These are phyloP conservation scores for Globisporangium acanthophoron DNA, from an alignment of 352 stramenopile species.

Conservation along the genomic window DNA sequence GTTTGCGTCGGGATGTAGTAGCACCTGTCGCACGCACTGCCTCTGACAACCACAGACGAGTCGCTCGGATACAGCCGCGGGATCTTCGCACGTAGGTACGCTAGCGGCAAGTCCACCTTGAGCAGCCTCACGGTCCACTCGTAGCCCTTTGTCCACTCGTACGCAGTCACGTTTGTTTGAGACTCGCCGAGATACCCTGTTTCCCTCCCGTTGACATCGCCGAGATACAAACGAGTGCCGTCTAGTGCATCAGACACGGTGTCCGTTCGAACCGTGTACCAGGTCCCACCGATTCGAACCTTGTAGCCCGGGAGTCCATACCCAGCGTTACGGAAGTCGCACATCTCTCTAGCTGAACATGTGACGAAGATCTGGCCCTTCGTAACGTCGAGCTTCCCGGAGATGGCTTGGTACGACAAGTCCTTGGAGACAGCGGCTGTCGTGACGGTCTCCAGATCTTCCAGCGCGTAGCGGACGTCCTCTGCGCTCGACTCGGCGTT, in stretches of 20 bases:
- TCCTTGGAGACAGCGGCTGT: slow-evolving; percentile 48
- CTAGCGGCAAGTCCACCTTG: slow-evolving; percentile 26
- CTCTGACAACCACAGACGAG: slow-evolving; percentile 28
- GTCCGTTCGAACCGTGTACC: slow-evolving; percentile 64
- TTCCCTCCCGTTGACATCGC: slow-evolving; percentile 53
- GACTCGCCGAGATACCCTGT: slow-evolving; percentile 44
- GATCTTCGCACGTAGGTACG: slow-evolving; percentile 50
- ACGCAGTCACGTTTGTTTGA: slow-evolving; percentile 33
- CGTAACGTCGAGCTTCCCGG: slow-evolving; percentile 45
- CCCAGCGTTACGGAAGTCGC: slow-evolving; percentile 37
- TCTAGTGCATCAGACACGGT: slow-evolving; percentile 33
- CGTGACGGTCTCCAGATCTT: slow-evolving; percentile 49
- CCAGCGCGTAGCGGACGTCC: slow-evolving; percentile 61
- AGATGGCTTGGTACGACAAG: slow-evolving; percentile 33
- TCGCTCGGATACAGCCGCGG: slow-evolving; percentile 44
- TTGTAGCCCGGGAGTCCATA: slow-evolving; percentile 59
- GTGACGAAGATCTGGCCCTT: slow-evolving; percentile 59
- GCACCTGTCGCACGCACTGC: slow-evolving; percentile 49
- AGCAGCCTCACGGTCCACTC: slow-evolving; percentile 59
- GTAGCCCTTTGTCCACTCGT: slow-evolving; percentile 74
- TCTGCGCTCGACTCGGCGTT: slow-evolving; percentile 63
- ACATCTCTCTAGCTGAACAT: slow-evolving; percentile 38
- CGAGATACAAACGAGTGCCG: slow-evolving; percentile 40
- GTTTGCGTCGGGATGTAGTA: slow-evolving; percentile 64
- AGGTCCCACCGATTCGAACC: slow-evolving; percentile 53